phyloP scores from a whole-genome alignment of 2,329 filamentous ascomycete species.

The Boeremia lycopersici region DNA sequence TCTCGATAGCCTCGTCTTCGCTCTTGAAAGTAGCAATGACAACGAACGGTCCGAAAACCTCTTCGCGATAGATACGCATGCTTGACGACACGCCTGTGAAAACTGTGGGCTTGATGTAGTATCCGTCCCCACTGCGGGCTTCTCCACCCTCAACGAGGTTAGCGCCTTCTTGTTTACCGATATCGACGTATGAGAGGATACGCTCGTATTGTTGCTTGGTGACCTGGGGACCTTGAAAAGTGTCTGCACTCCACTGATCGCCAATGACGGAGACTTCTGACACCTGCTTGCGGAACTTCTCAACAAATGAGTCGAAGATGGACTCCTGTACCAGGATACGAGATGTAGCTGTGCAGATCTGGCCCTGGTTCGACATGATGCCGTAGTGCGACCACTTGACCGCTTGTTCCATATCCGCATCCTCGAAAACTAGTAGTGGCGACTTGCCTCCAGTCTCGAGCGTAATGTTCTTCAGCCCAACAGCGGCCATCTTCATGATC shows the following conservation, averaged over 20 bases:
- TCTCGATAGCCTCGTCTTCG: constrained; percentile 14
- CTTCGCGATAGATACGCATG: constrained; percentile 14
- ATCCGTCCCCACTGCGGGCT: constrained; percentile 48
- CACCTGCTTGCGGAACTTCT: constrained; percentile 50
- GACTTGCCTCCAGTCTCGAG: constrained; percentile 54
- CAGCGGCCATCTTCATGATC: constrained; percentile 55
- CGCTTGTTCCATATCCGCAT: constrained; percentile 52
- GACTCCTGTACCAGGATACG: constrained; percentile 48
- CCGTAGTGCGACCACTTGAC: constrained; percentile 43
- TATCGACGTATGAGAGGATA: constrained; percentile 51
- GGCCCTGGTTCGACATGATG: constrained; percentile 47
- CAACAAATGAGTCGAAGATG: constrained; percentile 32
- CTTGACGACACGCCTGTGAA: constrained; percentile 33
- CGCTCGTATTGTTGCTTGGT: constrained; percentile 53
- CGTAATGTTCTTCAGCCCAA: constrained; percentile 50
- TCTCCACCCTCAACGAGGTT: constrained; percentile 57
- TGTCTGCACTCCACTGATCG: constrained; percentile 50
- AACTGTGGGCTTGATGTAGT: constrained; percentile 45
- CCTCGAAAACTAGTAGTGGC: constrained; percentile 53
- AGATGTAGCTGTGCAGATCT: constrained; percentile 48
- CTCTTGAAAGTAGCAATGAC: constrained; percentile 13
- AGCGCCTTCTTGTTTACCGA: constrained; percentile 55
- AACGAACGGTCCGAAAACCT: constrained; percentile 15
- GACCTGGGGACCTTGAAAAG: constrained; percentile 54
- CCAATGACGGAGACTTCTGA: constrained; percentile 31